These are phyloP conservation scores for Globisporangium echinulatum DNA, from an alignment of 352 stramenopile genomes.

Conservation along the genomic window DNA sequence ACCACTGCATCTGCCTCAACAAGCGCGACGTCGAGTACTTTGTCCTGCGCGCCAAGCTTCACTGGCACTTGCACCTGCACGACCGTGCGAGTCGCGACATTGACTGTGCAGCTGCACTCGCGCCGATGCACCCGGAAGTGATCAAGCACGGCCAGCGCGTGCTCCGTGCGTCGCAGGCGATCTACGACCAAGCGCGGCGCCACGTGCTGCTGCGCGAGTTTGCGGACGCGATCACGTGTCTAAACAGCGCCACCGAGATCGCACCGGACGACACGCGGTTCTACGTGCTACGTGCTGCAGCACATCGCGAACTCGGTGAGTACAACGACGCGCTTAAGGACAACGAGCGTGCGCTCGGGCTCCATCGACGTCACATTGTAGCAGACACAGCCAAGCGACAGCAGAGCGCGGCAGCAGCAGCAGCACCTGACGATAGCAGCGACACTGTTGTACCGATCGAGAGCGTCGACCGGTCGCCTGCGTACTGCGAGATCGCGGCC, in stretches of 20 bases:
- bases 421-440: not conserved
- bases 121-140: conserved; percentile 64
- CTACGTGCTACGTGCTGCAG: conserved; percentile 61
- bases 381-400: conserved; percentile 8
- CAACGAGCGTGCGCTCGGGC: conserved; percentile 49
- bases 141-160: conserved; percentile 61
- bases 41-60: conserved; percentile 72
- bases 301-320: conserved; percentile 55
- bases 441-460: too few relatives aligned
- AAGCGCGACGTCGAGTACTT: conserved; percentile 74
- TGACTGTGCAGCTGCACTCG: conserved; percentile 39
- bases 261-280: conserved; percentile 60
- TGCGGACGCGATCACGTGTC: conserved; percentile 49
- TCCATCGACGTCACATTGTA: conserved; percentile 29
- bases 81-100: conserved; percentile 71
- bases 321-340: conserved; percentile 53
- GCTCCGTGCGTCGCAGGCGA: conserved; percentile 57
- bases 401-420: not conserved
- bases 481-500: conserved; percentile 57
- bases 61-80: conserved; percentile 73
- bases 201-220: conserved; percentile 49
- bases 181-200: conserved; percentile 56
- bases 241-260: conserved; percentile 63
- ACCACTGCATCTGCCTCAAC: conserved; percentile 80
- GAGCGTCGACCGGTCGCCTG: conserved; percentile 28